These are phyloP conservation scores for Talaromyces wortmannii DNA, from an alignment of 495 filamentous ascomycete genomes.

Conservation along the genomic window DNA sequence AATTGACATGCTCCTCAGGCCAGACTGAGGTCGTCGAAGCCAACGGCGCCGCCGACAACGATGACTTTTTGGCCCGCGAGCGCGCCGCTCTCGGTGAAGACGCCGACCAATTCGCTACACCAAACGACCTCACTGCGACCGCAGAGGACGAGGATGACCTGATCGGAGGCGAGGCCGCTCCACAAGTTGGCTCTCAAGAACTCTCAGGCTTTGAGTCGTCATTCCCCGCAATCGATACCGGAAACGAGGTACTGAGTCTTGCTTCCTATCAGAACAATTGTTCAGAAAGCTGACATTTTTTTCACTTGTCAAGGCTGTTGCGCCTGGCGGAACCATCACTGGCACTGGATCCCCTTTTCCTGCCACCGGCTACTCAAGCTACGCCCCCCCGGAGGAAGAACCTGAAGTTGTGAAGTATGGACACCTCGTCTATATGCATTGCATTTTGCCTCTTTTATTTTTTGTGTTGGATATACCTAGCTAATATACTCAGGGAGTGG, in stretches of 20 bases:
- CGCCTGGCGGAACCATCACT: conserved; percentile 84
- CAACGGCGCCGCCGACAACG: conserved; percentile 38
- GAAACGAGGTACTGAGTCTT: conserved; percentile 62
- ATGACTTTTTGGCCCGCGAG: conserved; percentile 87
- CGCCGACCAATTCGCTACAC: conserved; percentile 79
- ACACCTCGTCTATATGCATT: background rate
- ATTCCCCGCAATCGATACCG: conserved; percentile 75
- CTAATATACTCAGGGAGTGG: conserved; percentile 57
- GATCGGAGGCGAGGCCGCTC: conserved; percentile 53
- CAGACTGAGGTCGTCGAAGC: conserved; percentile 48
- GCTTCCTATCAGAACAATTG: background rate
- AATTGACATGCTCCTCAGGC: conserved; percentile 33
- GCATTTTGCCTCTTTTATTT: background rate
- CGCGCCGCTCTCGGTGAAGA: conserved; percentile 85
- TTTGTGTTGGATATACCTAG: background rate
- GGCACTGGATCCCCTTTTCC: conserved; percentile 71
- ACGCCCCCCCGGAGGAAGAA: conserved; percentile 61
- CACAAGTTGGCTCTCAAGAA: conserved; percentile 41
- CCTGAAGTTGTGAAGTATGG: conserved; percentile 72
- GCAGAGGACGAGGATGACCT: conserved; percentile 65
- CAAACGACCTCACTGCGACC: conserved; percentile 55
- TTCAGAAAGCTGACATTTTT: background rate
- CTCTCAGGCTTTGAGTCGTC: conserved; percentile 75
- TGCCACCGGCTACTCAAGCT: conserved; percentile 44
- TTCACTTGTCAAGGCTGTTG: conserved; percentile 56